Base-by-base conservation (phyloP, 768 basidiomycete genomes). In the Hirschioporus abietinus region DNA sequence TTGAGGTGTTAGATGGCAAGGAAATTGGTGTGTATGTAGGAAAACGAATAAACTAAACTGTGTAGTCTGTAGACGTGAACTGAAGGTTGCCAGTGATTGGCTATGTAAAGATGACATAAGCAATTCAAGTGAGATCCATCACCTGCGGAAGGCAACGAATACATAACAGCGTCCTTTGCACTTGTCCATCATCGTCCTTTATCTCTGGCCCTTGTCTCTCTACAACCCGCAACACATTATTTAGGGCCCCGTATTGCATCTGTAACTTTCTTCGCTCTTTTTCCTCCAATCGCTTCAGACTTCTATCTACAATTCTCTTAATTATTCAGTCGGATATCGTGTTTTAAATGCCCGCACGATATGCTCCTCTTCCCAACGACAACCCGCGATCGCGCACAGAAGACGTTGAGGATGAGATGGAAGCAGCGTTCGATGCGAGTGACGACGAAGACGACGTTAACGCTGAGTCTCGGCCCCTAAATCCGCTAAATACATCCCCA, bases 361-460 rank as follows among this genome's bases (percentile, higher is more conserved):
- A 92, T 82, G 86, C 86, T 1, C 86, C 90, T 67, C 77, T 92
- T 60, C 87, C 88, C 12, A 87, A 84, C 70, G 42, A 52, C 6
- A 61, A 61, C 20, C 81, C 84, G 24, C 79, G 79, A 71, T 77
- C 81, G 20, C 84, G 84, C 73, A 78, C 76, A 60, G 26, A 52
- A 34, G 78, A 82, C 65, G 75, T 80, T 9, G 78, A 81, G 61
- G 74, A 82, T 67, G 89, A 94, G 79, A 87, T 95, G 85, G 90
- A 95, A 73, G 92, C 92, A 25, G 93, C 94, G 1, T 95, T 95
- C 70, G 88, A 89, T 74, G 90, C 91, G 70, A 84, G 86, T 4
- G 92, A 92, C 65, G 88, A 88, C 68, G 88, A 90, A 61, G 86
- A 86, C 66, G 78, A 85, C 64, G 67, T 36, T 1, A 62, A 73